Evolutionary conservation across 441 rosid species (phyloP), one percentile per base, ranked within the genome.

Genomic region (Gossypium gossypioides): DNA sequence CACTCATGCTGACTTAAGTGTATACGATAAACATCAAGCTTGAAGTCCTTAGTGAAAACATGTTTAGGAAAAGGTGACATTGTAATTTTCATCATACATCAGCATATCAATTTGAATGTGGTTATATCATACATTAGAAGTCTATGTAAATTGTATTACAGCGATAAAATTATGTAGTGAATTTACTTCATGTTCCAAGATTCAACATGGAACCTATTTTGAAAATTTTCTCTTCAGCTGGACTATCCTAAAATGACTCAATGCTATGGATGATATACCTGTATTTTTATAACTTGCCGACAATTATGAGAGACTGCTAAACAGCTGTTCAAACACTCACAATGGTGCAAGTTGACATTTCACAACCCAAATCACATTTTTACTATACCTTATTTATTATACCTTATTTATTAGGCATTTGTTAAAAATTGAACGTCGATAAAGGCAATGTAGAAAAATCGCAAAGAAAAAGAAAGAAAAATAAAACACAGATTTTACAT

Each of bases 1-100:
- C 54, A 92, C 97, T 44, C 97, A 92, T 67, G 86, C 85, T 2
- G 89, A 92, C 62, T 80, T 92, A 18, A 88, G 72, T 29, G 52
- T 67, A 52, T 89, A 93, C 83, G 75, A 72, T 3, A 67, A 76
- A 52, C 69, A 76, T 74, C 12, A 81, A 76, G 75, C 79, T 68
- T 85, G 79, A 85, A 69, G 13, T 48, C 22, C 73, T 74, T 19
- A 2, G n/a, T 3, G 32, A 66, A 32, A 46, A 24, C 61, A 48
- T 46, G 3, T 42, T 6, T 6, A 3, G 37, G 52, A 27, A 4
- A 40, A 12, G 6, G 32, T 50, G 19, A 18, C 37, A 18, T 37
- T 69, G 32, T 21, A 55, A 55, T 55, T 13, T 55, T 70, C 52
- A 3, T 44, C 15, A 22, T n/a, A 15, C 46, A 52, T 3, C 34